phyloP scores from a whole-genome alignment of 441 rosid genomes.

The Arabidopsis hybrid region DNA sequence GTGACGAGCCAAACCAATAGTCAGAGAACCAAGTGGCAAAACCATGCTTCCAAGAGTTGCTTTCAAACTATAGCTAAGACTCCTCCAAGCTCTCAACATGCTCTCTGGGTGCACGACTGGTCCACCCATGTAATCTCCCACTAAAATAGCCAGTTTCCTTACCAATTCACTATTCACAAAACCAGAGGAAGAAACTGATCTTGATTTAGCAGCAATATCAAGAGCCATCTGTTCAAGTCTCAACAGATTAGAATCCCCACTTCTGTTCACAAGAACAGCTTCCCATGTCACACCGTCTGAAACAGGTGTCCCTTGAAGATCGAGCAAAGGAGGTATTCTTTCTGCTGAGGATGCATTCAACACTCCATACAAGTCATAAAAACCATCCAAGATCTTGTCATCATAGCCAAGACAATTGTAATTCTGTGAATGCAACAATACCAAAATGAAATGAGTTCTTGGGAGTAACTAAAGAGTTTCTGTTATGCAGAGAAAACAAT shows the following conservation, averaged over 20 bases:
- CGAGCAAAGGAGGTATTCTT: conserved; percentile 89
- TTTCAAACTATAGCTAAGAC: conserved; percentile 82
- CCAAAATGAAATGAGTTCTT: conserved; percentile 56
- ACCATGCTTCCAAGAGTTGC: conserved; percentile 96
- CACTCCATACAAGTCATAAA: conserved; percentile 88
- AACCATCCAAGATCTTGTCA: conserved; percentile 98
- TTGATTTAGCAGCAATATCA: conserved; percentile 63
- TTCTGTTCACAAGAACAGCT: conserved; percentile 91
- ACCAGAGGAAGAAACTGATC: conserved; percentile 54
- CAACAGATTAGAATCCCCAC: conserved; percentile 82
- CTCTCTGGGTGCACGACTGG: conserved; percentile 80
- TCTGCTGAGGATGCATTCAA: conserved; percentile 62
- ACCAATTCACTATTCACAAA: conserved; percentile 59
- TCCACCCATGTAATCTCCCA: conserved; percentile 95
- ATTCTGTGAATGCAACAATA: conserved; percentile 74
- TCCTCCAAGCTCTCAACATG: conserved; percentile 77
- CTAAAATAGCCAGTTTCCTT: conserved; percentile 74
- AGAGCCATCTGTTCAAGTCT: conserved; percentile 78
- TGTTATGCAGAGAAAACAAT: not conserved
- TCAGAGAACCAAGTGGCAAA: conserved; percentile 93
- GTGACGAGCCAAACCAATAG: conserved; percentile 97
- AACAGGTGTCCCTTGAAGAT: conserved; percentile 83
- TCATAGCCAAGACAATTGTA: conserved; percentile 91
- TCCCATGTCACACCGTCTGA: conserved; percentile 76
- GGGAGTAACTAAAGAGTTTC: not conserved